phyloP scores from a whole-genome alignment of 179 eudicot genomes.

The Vitellaria paradoxa region DNA sequence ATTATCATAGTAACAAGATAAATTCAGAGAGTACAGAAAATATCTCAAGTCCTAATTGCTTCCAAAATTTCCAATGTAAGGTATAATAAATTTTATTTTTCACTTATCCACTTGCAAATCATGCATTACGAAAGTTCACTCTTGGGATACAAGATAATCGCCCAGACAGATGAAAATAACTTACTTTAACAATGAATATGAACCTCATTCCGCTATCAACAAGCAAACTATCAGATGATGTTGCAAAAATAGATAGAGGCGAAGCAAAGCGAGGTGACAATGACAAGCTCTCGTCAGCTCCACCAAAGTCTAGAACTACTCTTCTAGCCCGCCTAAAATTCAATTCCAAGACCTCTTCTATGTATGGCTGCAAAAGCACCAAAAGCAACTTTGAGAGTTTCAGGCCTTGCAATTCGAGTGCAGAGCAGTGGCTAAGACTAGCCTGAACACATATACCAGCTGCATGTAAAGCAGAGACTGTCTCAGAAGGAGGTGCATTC shows the following conservation, averaged over 20 bases:
- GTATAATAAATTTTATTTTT: not conserved
- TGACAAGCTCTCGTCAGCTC: slow-evolving; percentile 48
- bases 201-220: slow-evolving; percentile 73
- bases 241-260: slow-evolving; percentile 68
- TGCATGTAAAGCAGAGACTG: slow-evolving; percentile 69
- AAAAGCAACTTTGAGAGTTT: slow-evolving; percentile 81
- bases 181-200: slow-evolving; percentile 64
- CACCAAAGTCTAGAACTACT: slow-evolving; percentile 55
- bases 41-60: not conserved
- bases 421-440: slow-evolving; percentile 71
- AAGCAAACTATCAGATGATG: slow-evolving; percentile 63
- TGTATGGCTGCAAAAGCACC: slow-evolving; percentile 77
- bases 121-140: slow-evolving; percentile 4
- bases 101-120: not conserved
- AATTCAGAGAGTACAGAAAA: not conserved
- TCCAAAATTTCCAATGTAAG: not conserved
- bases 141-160: not conserved
- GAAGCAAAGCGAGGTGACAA: slow-evolving; percentile 83
- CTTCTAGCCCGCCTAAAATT: slow-evolving; percentile 82
- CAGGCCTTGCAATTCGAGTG: slow-evolving; percentile 72
- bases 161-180: slow-evolving; percentile 22
- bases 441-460: slow-evolving; percentile 85
- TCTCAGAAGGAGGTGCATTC: slow-evolving; percentile 82
- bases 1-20: not conserved
- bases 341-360: slow-evolving; percentile 91